Conservation (phyloP, 345 rosid species). For the Brassica rapa region DNA sequence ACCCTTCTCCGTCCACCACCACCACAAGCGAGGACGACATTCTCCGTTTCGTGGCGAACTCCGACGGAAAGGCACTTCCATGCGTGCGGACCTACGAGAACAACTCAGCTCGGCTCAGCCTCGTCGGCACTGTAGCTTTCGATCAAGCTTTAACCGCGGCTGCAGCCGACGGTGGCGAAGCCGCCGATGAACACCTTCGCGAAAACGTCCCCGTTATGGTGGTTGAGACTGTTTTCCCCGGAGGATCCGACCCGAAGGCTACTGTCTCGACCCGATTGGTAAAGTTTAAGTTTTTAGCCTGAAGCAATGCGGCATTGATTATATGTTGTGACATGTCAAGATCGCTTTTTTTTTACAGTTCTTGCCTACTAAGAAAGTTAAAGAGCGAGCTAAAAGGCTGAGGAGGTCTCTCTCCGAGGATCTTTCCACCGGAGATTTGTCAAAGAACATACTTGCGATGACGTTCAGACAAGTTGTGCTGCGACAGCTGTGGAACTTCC, state of each 20-base stretch:
- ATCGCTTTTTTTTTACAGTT: conserved; percentile 48
- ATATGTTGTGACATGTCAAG: conserved; percentile 13
- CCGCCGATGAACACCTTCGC: conserved; percentile 69
- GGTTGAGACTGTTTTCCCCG: conserved; percentile 82
- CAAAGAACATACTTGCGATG: conserved; percentile 78
- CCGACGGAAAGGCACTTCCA: conserved; percentile 62
- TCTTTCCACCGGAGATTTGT: conserved; percentile 44
- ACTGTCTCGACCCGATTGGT: conserved; percentile 83
- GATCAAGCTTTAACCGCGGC: conserved; percentile 88
- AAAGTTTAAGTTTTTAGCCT: conserved; percentile 18
- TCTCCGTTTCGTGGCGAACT: conserved; percentile 63
- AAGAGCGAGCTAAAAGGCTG: conserved; percentile 65
- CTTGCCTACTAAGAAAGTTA: conserved; percentile 77
- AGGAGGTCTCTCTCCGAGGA: conserved; percentile 50
- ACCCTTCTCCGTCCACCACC: conserved; percentile 42
- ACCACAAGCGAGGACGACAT: conserved; percentile 48
- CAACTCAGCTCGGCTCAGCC: conserved; percentile 62
- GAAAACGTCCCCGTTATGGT: conserved; percentile 72
- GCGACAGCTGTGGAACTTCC: conserved; percentile 75
- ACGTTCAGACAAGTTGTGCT: conserved; percentile 87
- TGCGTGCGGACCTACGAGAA: conserved; percentile 84
- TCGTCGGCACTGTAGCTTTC: conserved; percentile 74
- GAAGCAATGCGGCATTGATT: conserved; percentile 6
- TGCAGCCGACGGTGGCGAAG: conserved; percentile 87
- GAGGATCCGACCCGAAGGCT: conserved; percentile 53